A percentile compares a stretch with the other conserved stretches of the same genome.
Evolutionary conservation across 352 stramenopile genomes (phyloP).

Genomic region (Thalassiosira mediterranea): DNA sequence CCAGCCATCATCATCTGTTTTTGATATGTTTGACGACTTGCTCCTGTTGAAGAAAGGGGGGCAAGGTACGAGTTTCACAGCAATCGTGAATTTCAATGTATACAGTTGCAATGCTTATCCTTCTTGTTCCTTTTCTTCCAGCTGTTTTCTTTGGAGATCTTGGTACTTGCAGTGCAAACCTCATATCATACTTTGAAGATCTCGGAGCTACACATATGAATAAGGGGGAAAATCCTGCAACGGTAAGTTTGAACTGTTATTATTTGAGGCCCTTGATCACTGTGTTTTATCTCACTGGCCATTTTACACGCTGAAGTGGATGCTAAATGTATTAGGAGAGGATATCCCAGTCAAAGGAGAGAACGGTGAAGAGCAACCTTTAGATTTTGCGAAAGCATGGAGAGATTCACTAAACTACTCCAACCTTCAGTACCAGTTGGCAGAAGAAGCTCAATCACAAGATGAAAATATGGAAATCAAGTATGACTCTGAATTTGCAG

Average conservation of each 20-base stretch:
- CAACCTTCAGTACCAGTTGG: no score
- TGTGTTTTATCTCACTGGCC: constrained; percentile 31
- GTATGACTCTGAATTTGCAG: no score
- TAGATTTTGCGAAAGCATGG: constrained; percentile 35
- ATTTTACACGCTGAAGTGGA: constrained; percentile 72
- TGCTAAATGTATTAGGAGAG: constrained; percentile 68
- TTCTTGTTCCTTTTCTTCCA: no score
- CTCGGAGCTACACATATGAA: constrained; percentile 76
- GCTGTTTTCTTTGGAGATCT: constrained; percentile 89
- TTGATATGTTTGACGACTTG: constrained; percentile 87
- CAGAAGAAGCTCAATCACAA: no score
- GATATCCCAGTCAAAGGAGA: constrained; percentile 4
- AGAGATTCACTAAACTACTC: constrained; percentile 33
- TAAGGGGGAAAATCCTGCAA: constrained; percentile 88
- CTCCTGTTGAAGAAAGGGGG: constrained; percentile 88
- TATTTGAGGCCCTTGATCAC: constrained; percentile 10
- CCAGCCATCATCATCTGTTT: constrained; percentile 61
- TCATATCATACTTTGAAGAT: constrained; percentile 87
- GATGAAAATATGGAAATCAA: no score
- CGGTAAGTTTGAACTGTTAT: constrained; percentile 85
- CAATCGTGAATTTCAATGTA: no score
- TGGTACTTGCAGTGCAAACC: constrained; percentile 49
- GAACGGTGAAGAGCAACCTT: constrained; percentile 18
- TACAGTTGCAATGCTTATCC: no score
- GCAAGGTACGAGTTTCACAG: no score